Base-by-base conservation (phyloP, 2,329 filamentous ascomycete species). In the Stagonosporopsis cucurbitacearum region DNA sequence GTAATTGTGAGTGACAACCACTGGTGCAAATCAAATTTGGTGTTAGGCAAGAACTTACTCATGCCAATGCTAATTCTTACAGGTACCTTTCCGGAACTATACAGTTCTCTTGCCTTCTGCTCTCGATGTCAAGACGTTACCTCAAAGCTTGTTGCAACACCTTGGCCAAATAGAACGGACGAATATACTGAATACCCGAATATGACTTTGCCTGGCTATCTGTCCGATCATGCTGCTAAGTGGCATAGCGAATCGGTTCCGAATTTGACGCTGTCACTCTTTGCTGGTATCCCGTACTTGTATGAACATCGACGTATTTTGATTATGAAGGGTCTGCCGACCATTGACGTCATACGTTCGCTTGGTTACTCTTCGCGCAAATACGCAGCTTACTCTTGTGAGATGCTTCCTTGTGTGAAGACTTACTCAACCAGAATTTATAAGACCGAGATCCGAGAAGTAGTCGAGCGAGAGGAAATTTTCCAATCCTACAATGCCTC, bases 81-180 rank as follows among this genome's bases (percentile, higher is more conserved):
- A 50, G 47, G 60, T 15, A 63, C 58, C 5, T 63, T 60, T 36
- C 28, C 51, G 15, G 28, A 20, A 6, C 28, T 43, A 20, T 56
- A 59, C 49, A 57, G 41, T 30, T 54, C 60, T 13, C 13, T 61
- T 4, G 58, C 33, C 2, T 43, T 57, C 12, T 63, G 60, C 19
- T 58, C 50, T 26, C 35, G 20, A 5, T 63, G 60, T 22, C 11
- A 44, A 26, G 48, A 63, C n/a, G 50, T 53, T 9, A 50, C 49
- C 9, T 47, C 43, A 23, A 48, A 42, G 36, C 5, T 47, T 42
- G 23, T 22, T 20, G 28, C 26, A 36, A 17, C 36, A 36, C 12
- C 41, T 56, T 42, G 17, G 47, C 28, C n/a, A 28, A 28, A 8
- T 50, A 35, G 12, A 40, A 30, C 2, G 32, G 6, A n/a, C n/a